phyloP scores from a whole-genome alignment of 768 basidiomycete species.

The Suillus subalutaceus region DNA sequence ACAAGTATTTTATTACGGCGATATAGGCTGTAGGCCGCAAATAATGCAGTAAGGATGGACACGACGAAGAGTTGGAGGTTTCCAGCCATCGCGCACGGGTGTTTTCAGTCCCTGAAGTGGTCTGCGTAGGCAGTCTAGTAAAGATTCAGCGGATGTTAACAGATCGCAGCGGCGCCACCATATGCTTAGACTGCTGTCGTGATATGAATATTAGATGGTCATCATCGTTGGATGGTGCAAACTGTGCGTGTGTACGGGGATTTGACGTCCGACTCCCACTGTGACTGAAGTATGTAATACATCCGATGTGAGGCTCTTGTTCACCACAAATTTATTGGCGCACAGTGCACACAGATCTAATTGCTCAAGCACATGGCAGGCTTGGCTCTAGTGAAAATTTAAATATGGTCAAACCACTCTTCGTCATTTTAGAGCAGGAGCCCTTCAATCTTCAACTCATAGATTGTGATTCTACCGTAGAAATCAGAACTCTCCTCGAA shows the following conservation, averaged over 20 bases:
- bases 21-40: no score
- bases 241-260: neutral
- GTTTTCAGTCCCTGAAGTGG: no score
- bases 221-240: neutral
- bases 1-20: no score
- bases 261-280: no score
- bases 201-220: neutral
- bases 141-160: no score
- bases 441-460: conserved; percentile 54
- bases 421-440: conserved; percentile 1
- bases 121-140: no score
- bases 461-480: conserved; percentile 78
- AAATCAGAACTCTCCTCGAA: conserved; percentile 87
- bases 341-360: neutral
- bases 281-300: neutral
- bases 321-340: neutral
- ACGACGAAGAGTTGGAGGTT: no score
- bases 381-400: neutral
- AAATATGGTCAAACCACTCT: neutral
- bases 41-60: no score
- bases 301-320: neutral
- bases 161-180: no score
- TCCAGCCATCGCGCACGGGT: no score
- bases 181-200: no score
- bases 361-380: neutral